These are phyloP conservation scores for Truncatella angustata DNA, from an alignment of 2,329 filamentous ascomycete genomes.

Conservation along the genomic window DNA sequence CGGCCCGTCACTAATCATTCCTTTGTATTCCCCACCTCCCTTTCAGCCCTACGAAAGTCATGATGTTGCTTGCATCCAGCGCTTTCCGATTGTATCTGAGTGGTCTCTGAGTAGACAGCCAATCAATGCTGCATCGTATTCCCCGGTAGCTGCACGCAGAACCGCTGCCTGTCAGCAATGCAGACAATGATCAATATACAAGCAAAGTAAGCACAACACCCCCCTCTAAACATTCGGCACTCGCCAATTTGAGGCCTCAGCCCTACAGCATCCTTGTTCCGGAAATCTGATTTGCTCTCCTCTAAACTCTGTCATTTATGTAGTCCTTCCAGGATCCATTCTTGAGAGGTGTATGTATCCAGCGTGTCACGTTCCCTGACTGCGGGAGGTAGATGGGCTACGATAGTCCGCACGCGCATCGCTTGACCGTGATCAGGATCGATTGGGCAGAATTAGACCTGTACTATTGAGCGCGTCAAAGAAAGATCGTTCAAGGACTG, in stretches of 20 bases:
- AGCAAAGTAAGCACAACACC: too few relatives aligned
- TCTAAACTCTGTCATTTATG: not conserved
- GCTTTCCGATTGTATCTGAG: not conserved
- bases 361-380: too few relatives aligned
- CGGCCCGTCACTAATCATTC: not conserved
- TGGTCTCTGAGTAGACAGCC: not conserved
- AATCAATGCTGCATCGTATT: not conserved
- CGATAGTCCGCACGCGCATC: too few relatives aligned
- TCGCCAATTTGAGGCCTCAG: not conserved
- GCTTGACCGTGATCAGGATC: too few relatives aligned
- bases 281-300: constrained; percentile 3
- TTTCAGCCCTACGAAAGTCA: constrained; percentile 14
- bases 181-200: not conserved
- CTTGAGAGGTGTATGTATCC: too few relatives aligned
- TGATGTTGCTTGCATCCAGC: constrained; percentile 2
- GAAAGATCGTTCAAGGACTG: too few relatives aligned
- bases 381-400: too few relatives aligned
- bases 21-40: constrained; percentile 7
- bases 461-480: too few relatives aligned
- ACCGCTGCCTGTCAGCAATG: not conserved
- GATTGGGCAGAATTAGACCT: too few relatives aligned
- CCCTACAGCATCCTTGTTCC: constrained; percentile 4
- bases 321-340: not conserved
- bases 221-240: too few relatives aligned
- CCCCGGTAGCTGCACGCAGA: not conserved